Base-by-base conservation (phyloP, 2,329 filamentous ascomycete species). In the Arthrobotrys sphaeroides region DNA sequence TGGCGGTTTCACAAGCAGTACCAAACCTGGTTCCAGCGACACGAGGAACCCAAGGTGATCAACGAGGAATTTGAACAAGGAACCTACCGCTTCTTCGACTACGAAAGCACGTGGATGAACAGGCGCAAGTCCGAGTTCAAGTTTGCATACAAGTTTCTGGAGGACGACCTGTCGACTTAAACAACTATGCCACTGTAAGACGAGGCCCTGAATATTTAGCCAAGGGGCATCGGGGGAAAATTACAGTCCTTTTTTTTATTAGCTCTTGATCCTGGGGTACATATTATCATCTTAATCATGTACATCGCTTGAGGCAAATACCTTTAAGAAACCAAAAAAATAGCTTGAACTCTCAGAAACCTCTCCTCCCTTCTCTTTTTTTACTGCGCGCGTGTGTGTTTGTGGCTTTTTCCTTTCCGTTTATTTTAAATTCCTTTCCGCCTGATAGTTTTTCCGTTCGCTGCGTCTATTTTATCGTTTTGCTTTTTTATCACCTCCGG, bases 1-100 rank as follows among this genome's bases (percentile, higher is more conserved):
- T 99, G 95, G 95, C 88, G 95, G 68, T 99, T 99, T 83, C 95
- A 99, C 84, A 99, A 99, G 86, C 95, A 98, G 83, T 99, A 99
- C 82, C 95, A 97, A 83, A 99, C 95, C 0, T 99, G 95, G 95
- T 99, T 99, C 81, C 95, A 99, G 83, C 88, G 95, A 60, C 95
- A 99, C 79, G 95, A 99, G 82, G 95, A 99, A 85, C 95, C 95
- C 16, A 99, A 99, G 86, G 94, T 90, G 80, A 99, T 99, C 81
- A 98, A 95, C 0, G 95, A 99, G 83, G 95, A 99, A 84, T 98
- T 93, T 81, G 95, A 99, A 84, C 95, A 99, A 84, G 95, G 95
- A 77, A 99, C 95, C 22, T 99, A 99, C 85, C 90, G 95, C 59
- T 99, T 99, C 86, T 99, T 99, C 83, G 95, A 99, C 84, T 99